A percentile compares a stretch with the other conserved stretches of the same genome.
Evolutionary conservation across 306 rosid genomes (phyloP).

Genomic region (Boehmeria nivea): DNA sequence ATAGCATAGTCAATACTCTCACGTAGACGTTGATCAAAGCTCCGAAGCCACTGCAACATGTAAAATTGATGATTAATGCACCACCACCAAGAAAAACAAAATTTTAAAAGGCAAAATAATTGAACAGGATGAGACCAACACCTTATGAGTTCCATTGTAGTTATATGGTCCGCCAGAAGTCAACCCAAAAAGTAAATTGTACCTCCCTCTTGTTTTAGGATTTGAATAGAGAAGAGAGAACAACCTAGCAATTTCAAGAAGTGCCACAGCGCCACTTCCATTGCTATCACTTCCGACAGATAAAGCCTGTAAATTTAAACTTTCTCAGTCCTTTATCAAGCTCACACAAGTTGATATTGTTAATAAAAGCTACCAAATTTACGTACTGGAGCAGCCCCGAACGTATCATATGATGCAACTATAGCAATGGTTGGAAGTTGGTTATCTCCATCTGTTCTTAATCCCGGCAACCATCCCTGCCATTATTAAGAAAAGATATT

Average conservation of each 20-base stretch:
- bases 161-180: slow-evolving; percentile 98
- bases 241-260: slow-evolving; percentile 95
- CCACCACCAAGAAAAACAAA: neutral
- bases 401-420: slow-evolving; percentile 97
- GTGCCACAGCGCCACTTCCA: slow-evolving; percentile 94
- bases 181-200: slow-evolving; percentile 89
- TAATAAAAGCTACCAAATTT: slow-evolving; percentile 10
- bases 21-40: slow-evolving; percentile 90
- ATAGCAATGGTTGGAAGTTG: slow-evolving; percentile 95
- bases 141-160: slow-evolving; percentile 97
- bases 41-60: slow-evolving; percentile 81
- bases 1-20: slow-evolving; percentile 95
- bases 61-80: slow-evolving; percentile 13
- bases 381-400: slow-evolving; percentile 98
- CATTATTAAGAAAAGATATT: slow-evolving; percentile 26
- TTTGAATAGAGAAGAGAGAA: slow-evolving; percentile 89
- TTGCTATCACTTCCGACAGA: slow-evolving; percentile 98
- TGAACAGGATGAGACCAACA: slow-evolving; percentile 20
- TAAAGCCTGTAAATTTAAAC: slow-evolving; percentile 55
- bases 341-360: slow-evolving; percentile 13
- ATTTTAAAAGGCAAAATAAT: slow-evolving; percentile 16
- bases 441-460: slow-evolving; percentile 79
- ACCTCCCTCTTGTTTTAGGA: slow-evolving; percentile 93
- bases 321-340: slow-evolving; percentile 25
- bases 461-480: slow-evolving; percentile 98